A percentile compares a stretch with the other conserved stretches of the same genome.
phyloP scores from a whole-genome alignment of 2,329 filamentous ascomycete genomes.

The Aureobasidium sp. region DNA sequence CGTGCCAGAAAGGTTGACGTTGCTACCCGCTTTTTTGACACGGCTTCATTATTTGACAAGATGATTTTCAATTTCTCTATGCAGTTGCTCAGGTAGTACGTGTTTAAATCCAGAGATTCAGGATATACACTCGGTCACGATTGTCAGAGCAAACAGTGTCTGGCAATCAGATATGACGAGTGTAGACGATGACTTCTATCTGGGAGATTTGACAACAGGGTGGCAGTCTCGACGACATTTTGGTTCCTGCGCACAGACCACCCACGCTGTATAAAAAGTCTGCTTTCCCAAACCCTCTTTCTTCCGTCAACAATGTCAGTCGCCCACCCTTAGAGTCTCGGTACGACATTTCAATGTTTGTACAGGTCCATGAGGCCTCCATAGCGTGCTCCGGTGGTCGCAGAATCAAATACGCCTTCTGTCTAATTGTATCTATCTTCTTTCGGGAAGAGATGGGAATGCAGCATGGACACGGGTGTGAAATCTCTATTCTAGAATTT shows the following conservation, averaged over 20 bases:
- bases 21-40: neutral
- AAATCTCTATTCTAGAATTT: conserved; percentile 24
- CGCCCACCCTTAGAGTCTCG: conserved; percentile 99
- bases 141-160: neutral
- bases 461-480: conserved; percentile 35
- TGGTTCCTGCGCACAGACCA: neutral
- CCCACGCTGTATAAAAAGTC: neutral
- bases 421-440: conserved; percentile 48
- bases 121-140: neutral
- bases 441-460: conserved; percentile 35
- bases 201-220: neutral
- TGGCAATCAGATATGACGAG: neutral
- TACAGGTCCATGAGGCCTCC: conserved; percentile 75
- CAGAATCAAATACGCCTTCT: conserved; percentile 63
- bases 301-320: conserved; percentile 58
- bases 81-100: too few relatives aligned
- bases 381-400: conserved; percentile 96
- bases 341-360: conserved; percentile 83
- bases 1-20: conserved; percentile 1
- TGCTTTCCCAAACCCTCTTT: conserved; percentile 31
- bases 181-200: neutral
- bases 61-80: neutral
- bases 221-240: neutral
- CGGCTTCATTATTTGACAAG: neutral
- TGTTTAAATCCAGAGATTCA: neutral